Evolutionary conservation across 495 filamentous ascomycete species (phyloP).

Genomic region (Staphylotrichum longicolle): DNA sequence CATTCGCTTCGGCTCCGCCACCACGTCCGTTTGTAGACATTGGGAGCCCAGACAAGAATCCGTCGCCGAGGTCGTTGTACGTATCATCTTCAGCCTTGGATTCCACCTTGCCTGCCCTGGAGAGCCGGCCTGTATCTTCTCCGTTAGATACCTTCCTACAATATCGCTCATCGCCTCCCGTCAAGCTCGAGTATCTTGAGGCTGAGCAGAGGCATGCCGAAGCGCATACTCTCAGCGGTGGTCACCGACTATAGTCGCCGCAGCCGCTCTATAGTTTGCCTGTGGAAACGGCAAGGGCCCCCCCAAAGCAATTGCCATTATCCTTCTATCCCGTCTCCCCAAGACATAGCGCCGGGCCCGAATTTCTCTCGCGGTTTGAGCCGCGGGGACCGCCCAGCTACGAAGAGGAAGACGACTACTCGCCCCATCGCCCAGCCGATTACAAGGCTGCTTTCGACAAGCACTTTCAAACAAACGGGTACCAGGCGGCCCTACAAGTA

Average conservation of each 20-base stretch:
- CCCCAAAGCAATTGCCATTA: constrained; percentile 41
- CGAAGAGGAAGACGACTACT: constrained; percentile 40
- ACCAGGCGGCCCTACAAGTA: constrained; percentile 41
- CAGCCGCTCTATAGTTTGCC: constrained; percentile 36
- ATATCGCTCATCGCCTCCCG: constrained; percentile 32
- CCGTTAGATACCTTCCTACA: constrained; percentile 35
- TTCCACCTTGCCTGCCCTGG: constrained; percentile 29
- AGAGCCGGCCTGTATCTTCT: constrained; percentile 32
- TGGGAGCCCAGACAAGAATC: constrained; percentile 31
- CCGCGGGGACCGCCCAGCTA: constrained; percentile 40
- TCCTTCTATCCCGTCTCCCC: constrained; percentile 44
- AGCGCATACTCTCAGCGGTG: constrained; percentile 26
- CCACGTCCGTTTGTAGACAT: constrained; percentile 32
- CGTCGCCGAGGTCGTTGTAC: constrained; percentile 36
- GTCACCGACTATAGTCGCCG: constrained; percentile 27
- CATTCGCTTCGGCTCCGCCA: constrained; percentile 31
- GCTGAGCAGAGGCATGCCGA: constrained; percentile 31
- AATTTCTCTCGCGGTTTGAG: constrained; percentile 43
- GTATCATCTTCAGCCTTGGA: constrained; percentile 33
- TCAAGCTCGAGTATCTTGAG: constrained; percentile 33
- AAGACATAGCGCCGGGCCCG: constrained; percentile 30
- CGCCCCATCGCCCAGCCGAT: constrained; percentile 32
- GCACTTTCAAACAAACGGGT: constrained; percentile 44
- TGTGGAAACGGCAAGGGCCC: constrained; percentile 40
- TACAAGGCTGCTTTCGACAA: constrained; percentile 43